These are phyloP conservation scores for Gaultheria prostrata DNA, from an alignment of 148 eudicot genomes.

Conservation along the genomic window DNA sequence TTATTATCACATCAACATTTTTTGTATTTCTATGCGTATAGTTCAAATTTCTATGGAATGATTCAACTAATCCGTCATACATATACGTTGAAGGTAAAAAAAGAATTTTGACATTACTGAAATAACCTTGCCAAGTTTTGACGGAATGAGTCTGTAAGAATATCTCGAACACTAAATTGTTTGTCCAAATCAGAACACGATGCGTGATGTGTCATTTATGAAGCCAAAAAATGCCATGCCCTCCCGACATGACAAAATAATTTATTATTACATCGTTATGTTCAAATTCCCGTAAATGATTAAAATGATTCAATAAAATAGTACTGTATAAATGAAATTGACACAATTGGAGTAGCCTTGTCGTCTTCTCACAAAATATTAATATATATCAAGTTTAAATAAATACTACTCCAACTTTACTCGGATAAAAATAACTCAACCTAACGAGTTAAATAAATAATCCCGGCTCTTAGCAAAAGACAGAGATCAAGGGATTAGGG, in stretches of 20 bases:
- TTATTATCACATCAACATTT: not conserved
- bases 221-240: not conserved
- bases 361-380: not conserved
- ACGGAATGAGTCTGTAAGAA: not conserved
- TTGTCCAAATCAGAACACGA: not conserved
- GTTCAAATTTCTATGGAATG: not conserved
- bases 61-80: not conserved
- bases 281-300: not conserved
- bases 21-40: too few species aligned
- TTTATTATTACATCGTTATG: not conserved
- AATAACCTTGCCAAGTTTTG: not conserved
- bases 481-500: not conserved
- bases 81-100: not conserved
- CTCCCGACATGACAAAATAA: not conserved
- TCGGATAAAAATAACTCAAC: not conserved
- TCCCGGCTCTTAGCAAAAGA: not conserved
- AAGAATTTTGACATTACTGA: not conserved
- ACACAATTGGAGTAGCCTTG: not conserved
- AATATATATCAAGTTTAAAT: not conserved
- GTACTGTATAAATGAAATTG: too few species aligned
- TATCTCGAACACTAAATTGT: not conserved
- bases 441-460: not conserved
- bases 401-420: not conserved
- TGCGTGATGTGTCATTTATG: not conserved
- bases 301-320: not conserved